Conservation (phyloP, 257 asterid species). For the Eustoma russellianum region DNA sequence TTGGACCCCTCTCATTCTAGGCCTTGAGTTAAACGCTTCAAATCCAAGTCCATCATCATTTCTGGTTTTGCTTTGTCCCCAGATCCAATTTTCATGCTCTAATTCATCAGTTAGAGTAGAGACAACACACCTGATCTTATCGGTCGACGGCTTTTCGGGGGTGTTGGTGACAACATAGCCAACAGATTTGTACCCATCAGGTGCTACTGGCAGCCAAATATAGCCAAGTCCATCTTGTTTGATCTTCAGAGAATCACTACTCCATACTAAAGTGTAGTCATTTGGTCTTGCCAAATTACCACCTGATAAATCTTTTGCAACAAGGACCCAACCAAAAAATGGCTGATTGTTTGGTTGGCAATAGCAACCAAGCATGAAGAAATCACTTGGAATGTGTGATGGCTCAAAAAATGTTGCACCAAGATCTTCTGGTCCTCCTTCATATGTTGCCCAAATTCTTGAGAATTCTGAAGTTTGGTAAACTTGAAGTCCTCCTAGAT, state of each 20-base stretch:
- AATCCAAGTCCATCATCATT: slow-evolving; percentile 20
- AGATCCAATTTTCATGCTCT: slow-evolving; percentile 48
- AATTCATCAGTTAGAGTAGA: slow-evolving; percentile 52
- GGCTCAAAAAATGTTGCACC: slow-evolving; percentile 86
- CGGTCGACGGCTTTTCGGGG: slow-evolving; percentile 56
- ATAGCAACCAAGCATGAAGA: slow-evolving; percentile 66
- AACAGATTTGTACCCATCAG: slow-evolving; percentile 55
- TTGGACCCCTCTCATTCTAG: slow-evolving; percentile 38
- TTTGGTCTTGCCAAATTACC: slow-evolving; percentile 43
- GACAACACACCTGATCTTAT: slow-evolving; percentile 55
- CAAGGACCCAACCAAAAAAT: slow-evolving; percentile 61
- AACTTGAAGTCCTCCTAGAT: slow-evolving; percentile 68
- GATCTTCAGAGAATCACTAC: slow-evolving; percentile 13
- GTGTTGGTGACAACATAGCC: slow-evolving; percentile 61
- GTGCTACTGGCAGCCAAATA: slow-evolving; percentile 72
- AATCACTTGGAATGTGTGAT: slow-evolving; percentile 61
- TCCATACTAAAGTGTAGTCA: slow-evolving; percentile 53
- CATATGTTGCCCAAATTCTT: slow-evolving; percentile 34
- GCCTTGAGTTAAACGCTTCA: slow-evolving; percentile 33
- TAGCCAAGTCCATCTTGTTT: slow-evolving; percentile 25
- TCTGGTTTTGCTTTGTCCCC: slow-evolving; percentile 33
- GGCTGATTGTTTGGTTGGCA: slow-evolving; percentile 67
- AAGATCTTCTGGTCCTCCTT: slow-evolving; percentile 45
- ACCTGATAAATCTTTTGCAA: slow-evolving; percentile 45
- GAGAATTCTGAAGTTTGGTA: slow-evolving; percentile 38